A percentile compares a stretch with the other conserved stretches of the same genome.
These are phyloP conservation scores for Mycena chlorophos DNA, from an alignment of 768 basidiomycete species.

Conservation along the genomic window DNA sequence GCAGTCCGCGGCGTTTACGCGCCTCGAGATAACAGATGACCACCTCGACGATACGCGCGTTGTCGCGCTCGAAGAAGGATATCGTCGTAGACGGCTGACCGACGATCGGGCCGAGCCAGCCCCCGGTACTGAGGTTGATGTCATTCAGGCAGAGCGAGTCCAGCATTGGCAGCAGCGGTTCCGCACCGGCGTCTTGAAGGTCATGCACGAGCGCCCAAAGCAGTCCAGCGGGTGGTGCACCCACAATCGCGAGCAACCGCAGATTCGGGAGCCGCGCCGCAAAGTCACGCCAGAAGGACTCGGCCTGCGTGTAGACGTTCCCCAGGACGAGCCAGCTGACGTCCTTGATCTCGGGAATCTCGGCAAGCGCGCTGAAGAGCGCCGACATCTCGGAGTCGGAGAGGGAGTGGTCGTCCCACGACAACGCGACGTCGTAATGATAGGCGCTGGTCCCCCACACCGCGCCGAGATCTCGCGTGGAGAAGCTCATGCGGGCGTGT, in stretches of 20 bases:
- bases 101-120: background rate
- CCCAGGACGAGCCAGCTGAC: background rate
- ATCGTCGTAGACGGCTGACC: background rate
- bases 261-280: background rate
- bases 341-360: background rate
- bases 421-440: background rate
- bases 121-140: conserved; percentile 1
- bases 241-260: background rate
- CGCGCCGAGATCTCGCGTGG: background rate
- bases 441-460: background rate
- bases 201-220: conserved; percentile 7
- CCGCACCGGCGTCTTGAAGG: background rate
- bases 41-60: conserved; percentile 8
- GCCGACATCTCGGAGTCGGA: conserved; percentile 1
- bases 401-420: background rate
- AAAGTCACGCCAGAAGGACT: background rate
- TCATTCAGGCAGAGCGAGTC: background rate
- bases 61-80: conserved; percentile 11
- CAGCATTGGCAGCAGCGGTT: conserved; percentile 1
- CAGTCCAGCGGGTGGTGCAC: conserved; percentile 1
- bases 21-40: conserved; percentile 7
- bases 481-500: conserved; percentile 7
- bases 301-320: background rate
- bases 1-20: background rate
- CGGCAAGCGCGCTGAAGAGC: conserved; percentile 4